A percentile compares a stretch with the other conserved stretches of the same genome.
Conservation (phyloP, 805 yeast genomes). For the Ogataea methylovora region DNA sequence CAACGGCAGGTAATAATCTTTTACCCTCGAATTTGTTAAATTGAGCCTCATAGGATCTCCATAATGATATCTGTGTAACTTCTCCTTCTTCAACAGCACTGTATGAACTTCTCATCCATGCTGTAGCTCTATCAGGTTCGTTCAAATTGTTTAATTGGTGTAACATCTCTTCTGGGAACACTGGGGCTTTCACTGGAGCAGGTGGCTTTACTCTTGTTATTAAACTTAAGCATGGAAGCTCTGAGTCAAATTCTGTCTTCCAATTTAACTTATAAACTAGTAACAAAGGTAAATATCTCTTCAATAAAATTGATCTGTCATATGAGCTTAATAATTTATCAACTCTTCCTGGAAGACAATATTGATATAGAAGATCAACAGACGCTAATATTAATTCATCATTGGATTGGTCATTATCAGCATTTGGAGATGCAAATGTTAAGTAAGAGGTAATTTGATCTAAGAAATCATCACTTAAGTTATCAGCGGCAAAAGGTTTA, state of each 20-base stretch:
- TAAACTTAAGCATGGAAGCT: slow-evolving; percentile 32
- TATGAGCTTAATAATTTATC: slow-evolving; percentile 40
- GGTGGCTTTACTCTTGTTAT: slow-evolving; percentile 53
- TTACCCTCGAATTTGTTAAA: slow-evolving; percentile 54
- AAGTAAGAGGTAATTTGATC: slow-evolving; percentile 51
- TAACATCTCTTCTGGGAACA: slow-evolving; percentile 35
- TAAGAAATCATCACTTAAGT: slow-evolving; percentile 38
- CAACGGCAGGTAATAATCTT: slow-evolving; percentile 85
- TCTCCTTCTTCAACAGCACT: slow-evolving; percentile 72
- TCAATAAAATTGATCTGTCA: slow-evolving; percentile 43
- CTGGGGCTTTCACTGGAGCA: slow-evolving; percentile 54
- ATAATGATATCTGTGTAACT: slow-evolving; percentile 89
- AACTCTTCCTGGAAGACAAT: slow-evolving; percentile 60
- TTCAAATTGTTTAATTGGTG: slow-evolving; percentile 54
- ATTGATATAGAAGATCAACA: slow-evolving; percentile 79
- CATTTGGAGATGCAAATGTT: slow-evolving; percentile 34
- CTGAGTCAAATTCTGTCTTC: slow-evolving; percentile 26
- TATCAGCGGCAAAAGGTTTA: slow-evolving; percentile 43
- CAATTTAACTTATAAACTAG: slow-evolving; percentile 39
- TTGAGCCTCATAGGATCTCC: slow-evolving; percentile 91
- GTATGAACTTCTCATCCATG: slow-evolving; percentile 91
- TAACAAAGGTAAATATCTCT: slow-evolving; percentile 56
- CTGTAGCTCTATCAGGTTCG: slow-evolving; percentile 87
- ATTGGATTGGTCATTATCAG: slow-evolving; percentile 25
- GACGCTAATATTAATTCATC: slow-evolving; percentile 72